These are phyloP conservation scores for Sutorius eximius DNA, from an alignment of 1,284 basidiomycete genomes.

Conservation along the genomic window DNA sequence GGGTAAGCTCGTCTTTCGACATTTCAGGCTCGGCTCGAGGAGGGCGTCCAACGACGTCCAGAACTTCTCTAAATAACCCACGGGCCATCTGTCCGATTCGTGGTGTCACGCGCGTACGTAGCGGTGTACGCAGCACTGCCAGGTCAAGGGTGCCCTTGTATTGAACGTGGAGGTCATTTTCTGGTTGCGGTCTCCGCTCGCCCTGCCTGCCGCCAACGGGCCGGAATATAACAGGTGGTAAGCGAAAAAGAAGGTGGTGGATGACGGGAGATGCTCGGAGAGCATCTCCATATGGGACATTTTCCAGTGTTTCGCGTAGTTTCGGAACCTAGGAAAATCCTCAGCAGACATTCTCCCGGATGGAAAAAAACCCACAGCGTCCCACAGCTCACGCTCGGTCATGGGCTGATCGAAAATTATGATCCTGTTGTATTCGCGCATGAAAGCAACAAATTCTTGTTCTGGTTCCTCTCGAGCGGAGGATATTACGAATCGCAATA, in stretches of 20 bases:
- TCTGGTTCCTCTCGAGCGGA: constrained; percentile 32
- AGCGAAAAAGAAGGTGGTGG: constrained; percentile 16
- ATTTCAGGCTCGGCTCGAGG: constrained; percentile 28
- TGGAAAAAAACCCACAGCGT: constrained; percentile 37
- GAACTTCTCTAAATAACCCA: constrained; percentile 50
- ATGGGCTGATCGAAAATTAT: constrained; percentile 42
- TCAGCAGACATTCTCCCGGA: neutral
- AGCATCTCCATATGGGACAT: constrained; percentile 17
- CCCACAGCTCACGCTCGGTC: constrained; percentile 41
- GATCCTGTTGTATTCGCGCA: constrained; percentile 33
- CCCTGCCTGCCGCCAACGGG: constrained; percentile 3
- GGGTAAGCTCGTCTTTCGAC: constrained; percentile 11
- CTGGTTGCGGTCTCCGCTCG: neutral
- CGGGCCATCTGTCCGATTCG: constrained; percentile 50
- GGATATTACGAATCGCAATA: constrained; percentile 51
- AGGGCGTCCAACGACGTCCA: constrained; percentile 51
- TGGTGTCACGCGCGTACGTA: constrained; percentile 59
- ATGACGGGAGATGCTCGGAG: constrained; percentile 26
- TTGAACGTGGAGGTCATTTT: constrained; percentile 2
- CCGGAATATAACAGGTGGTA: constrained; percentile 19
- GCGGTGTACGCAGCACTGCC: constrained; percentile 45
- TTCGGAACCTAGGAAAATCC: constrained; percentile 34
- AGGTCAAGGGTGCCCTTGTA: constrained; percentile 49
- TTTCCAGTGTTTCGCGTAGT: constrained; percentile 23
- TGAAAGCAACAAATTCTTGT: constrained; percentile 34